Percentiles rank a stretch among this genome's conserved stretches.
These are phyloP conservation scores for Paramecium caudatum DNA, from an alignment of 73 alveolate species.

Conservation along the genomic window DNA sequence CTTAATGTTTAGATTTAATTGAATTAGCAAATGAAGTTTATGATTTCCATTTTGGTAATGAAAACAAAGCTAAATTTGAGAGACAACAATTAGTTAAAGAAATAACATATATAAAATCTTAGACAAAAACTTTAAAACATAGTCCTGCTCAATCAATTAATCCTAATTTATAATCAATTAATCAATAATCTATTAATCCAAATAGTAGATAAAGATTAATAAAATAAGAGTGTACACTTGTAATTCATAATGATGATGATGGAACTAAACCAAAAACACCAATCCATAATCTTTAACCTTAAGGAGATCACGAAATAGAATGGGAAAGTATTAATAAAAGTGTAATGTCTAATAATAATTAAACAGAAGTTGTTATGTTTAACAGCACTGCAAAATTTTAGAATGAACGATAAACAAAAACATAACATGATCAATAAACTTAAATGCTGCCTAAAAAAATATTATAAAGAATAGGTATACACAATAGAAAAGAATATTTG, in stretches of 20 bases:
- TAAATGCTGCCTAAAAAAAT: not conserved
- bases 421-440: not conserved
- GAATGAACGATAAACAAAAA: not conserved
- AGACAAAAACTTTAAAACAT: not conserved
- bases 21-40: constrained; percentile 44
- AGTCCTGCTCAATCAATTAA: not conserved
- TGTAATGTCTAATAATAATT: constrained; percentile 2
- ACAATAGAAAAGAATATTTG: constrained; percentile 15
- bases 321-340: constrained; percentile 39
- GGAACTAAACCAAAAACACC: too few species aligned
- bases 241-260: not conserved
- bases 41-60: constrained; percentile 42
- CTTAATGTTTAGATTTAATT: not conserved
- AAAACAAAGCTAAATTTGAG: constrained; percentile 25
- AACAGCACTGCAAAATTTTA: not conserved
- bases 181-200: not conserved
- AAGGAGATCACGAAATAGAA: constrained; percentile 21
- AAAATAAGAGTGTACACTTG: not conserved
- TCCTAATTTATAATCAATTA: not conserved
- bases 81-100: not conserved
- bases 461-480: constrained; percentile 3
- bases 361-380: constrained; percentile 30
- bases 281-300: too few species aligned
- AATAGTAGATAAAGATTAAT: not conserved
- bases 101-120: not conserved